Evolutionary conservation across 306 rosid genomes (phyloP).

Genomic region (Vicia faba): DNA sequence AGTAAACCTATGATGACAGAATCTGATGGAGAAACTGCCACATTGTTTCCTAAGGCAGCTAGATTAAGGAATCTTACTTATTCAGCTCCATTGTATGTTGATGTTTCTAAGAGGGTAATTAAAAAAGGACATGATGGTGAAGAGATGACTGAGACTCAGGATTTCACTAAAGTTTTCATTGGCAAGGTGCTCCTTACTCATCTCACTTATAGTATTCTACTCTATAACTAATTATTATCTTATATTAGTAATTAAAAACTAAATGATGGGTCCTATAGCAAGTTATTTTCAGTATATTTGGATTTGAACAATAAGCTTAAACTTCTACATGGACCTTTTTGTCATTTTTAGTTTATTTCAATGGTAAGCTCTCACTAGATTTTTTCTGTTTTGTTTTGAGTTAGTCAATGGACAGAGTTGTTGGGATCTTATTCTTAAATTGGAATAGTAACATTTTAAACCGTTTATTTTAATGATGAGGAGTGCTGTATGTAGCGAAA

Average conservation of each 20-base stretch:
- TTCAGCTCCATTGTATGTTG: conserved; percentile 96
- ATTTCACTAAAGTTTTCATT: conserved; percentile 90
- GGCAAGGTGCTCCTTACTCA: conserved; percentile 65
- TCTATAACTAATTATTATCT: not conserved
- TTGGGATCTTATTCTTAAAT: not conserved
- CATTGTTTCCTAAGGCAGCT: conserved; percentile 96
- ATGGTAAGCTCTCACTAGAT: not conserved
- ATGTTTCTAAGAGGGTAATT: conserved; percentile 81
- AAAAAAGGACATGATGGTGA: conserved; percentile 98
- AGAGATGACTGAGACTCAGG: conserved; percentile 88
- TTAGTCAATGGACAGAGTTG: not conserved
- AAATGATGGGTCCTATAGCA: not conserved
- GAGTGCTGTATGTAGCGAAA: not conserved
- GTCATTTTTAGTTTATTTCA: not conserved
- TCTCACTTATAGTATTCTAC: not conserved
- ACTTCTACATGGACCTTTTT: not conserved
- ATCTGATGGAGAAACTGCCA: conserved; percentile 95
- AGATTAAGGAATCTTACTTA: conserved; percentile 90
- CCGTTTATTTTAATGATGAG: not conserved
- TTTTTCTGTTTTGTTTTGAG: not conserved
- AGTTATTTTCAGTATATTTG: not conserved
- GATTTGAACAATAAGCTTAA: not conserved
- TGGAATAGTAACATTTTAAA: not conserved
- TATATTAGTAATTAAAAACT: not conserved
- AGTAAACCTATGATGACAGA: conserved; percentile 99